Evolutionary conservation across 2,329 filamentous ascomycete genomes (phyloP).

Genomic region (Nemania abortiva): DNA sequence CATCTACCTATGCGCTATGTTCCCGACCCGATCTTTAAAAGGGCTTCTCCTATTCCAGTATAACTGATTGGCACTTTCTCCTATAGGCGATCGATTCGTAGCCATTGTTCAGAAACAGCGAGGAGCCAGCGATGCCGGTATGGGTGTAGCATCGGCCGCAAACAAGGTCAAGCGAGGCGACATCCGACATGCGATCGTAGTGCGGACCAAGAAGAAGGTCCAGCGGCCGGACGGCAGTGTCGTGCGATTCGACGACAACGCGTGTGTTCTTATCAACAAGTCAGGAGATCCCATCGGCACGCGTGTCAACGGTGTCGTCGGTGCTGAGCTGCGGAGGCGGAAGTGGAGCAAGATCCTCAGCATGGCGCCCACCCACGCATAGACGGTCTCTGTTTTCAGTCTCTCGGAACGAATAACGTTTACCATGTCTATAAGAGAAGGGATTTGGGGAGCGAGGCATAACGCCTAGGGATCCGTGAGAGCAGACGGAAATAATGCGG

Average conservation of each 20-base stretch:
- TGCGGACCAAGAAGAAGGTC: conserved; percentile 88
- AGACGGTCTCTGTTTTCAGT: conserved; percentile 37
- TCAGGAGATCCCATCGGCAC: conserved; percentile 94
- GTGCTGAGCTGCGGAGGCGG: conserved; percentile 87
- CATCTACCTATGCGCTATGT: not conserved
- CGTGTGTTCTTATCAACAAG: conserved; percentile 97
- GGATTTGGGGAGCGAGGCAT: not conserved
- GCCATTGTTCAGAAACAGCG: conserved; percentile 98
- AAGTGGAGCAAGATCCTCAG: conserved; percentile 99
- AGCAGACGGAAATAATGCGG: not conserved
- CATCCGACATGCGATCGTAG: conserved; percentile 94
- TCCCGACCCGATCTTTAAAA: not conserved
- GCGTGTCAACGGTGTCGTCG: conserved; percentile 91
- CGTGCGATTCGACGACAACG: conserved; percentile 96
- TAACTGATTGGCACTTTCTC: conserved; percentile 12
- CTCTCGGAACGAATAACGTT: not conserved
- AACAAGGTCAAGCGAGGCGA: conserved; percentile 98
- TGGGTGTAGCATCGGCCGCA: conserved; percentile 77
- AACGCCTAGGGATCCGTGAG: not conserved
- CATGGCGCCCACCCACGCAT: conserved; percentile 81
- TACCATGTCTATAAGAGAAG: not conserved
- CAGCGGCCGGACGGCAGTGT: conserved; percentile 90
- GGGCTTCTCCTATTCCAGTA: not conserved
- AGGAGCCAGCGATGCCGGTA: conserved; percentile 77
- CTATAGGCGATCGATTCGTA: conserved; percentile 90